These are phyloP conservation scores for Plantago major DNA, from an alignment of 257 asterid genomes.

Conservation along the genomic window DNA sequence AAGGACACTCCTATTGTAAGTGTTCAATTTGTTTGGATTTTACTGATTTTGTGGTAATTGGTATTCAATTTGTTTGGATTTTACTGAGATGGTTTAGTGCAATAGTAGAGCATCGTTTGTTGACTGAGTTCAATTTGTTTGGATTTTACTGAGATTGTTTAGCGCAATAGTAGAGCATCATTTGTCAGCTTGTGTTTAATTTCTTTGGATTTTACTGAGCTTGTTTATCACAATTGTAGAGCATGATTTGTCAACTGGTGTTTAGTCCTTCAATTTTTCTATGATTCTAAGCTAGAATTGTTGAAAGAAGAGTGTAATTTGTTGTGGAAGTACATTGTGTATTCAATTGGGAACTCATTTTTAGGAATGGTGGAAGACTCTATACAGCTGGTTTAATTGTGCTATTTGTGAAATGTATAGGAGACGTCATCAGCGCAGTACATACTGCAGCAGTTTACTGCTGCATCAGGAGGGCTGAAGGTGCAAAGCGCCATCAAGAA, in stretches of 20 bases:
- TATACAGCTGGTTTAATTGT: not conserved
- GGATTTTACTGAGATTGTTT: no score
- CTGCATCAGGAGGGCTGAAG: slow-evolving; percentile 79
- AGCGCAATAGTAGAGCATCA: no score
- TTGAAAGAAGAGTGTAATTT: not conserved
- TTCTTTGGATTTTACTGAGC: not conserved
- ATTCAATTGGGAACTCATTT: not conserved
- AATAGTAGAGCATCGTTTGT: no score
- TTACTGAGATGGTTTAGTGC: not conserved
- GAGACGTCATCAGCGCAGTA: slow-evolving; percentile 80
- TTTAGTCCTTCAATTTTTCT: not conserved
- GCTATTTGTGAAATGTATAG: slow-evolving; percentile 31
- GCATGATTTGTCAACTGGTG: not conserved
- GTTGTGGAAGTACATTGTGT: not conserved
- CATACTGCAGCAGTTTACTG: slow-evolving; percentile 72
- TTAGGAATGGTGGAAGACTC: no score
- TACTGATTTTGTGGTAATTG: no score
- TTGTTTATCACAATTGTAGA: not conserved
- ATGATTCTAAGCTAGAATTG: not conserved
- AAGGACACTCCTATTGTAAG: slow-evolving; percentile 79
- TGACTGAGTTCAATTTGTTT: no score
- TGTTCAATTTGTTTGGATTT: not conserved
- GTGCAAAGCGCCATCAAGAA: slow-evolving; percentile 58
- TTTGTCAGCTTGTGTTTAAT: not conserved
- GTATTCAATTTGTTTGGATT: not conserved